Evolutionary conservation across 1,284 basidiomycete genomes (phyloP).

Genomic region (Rhizoctonia solani): DNA sequence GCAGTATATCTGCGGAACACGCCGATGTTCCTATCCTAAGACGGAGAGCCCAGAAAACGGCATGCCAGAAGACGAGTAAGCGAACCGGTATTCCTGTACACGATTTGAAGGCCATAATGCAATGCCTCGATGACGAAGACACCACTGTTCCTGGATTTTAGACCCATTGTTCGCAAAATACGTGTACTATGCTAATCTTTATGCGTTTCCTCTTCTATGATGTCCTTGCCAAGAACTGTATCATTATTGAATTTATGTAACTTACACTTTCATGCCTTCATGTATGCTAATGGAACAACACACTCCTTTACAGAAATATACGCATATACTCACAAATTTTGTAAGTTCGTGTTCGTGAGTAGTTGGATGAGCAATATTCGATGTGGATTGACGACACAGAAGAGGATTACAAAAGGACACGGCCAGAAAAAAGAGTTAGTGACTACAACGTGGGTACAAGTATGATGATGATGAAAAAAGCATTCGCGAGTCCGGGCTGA

Average conservation of each 20-base stretch:
- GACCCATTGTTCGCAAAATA: neutral
- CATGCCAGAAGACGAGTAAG: slow-evolving; percentile 12
- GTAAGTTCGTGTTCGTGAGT: neutral
- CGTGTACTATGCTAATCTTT: too few species aligned
- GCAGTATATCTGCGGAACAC: slow-evolving; percentile 9
- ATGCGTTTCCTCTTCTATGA: too few species aligned
- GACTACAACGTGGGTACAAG: neutral
- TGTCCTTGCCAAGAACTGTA: neutral
- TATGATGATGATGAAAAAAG: neutral
- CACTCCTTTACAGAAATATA: slow-evolving; percentile 18
- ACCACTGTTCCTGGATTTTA: slow-evolving; percentile 1
- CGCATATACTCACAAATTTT: neutral
- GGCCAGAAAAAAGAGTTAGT: neutral
- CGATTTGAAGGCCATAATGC: slow-evolving; percentile 18
- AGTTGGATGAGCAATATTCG: neutral
- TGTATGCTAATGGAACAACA: neutral
- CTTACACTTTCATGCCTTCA: slow-evolving; percentile 1
- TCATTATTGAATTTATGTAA: neutral
- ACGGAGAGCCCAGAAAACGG: slow-evolving; percentile 16
- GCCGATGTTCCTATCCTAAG: slow-evolving; percentile 23
- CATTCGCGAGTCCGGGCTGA: neutral
- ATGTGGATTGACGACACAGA: neutral
- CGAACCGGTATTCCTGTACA: slow-evolving; percentile 20
- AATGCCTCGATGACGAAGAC: neutral
- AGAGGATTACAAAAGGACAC: neutral